Base-by-base conservation (phyloP, 2,329 filamentous ascomycete species). In the Diaporthe sp. region DNA sequence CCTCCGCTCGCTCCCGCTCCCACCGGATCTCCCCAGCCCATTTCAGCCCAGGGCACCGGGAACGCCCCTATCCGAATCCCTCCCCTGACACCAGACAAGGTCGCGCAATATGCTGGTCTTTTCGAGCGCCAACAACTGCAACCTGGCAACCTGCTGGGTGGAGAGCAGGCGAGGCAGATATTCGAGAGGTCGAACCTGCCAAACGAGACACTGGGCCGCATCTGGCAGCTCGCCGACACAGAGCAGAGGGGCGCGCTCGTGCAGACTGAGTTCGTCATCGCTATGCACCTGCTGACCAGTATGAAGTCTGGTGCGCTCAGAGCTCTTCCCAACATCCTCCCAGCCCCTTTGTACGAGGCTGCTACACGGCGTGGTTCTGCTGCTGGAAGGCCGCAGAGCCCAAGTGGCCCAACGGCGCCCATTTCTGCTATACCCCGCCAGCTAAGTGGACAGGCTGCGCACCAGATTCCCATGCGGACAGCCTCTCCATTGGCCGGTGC, bases 211-310 rank as follows among this genome's bases (percentile, higher is more conserved):
- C 89, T 99, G 44, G 96, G 96, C n/a, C 92, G 94, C 79, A 98
- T 99, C 86, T 99, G 97, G 97, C 95, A 94, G 80, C 89, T 99
- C 77, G 94, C 96, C 31, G 97, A 99, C 83, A 97, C 95, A 0
- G 96, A 98, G 84, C 95, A 98, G 85, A 92, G 96, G 72, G 97
- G 97, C 70, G 92, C 94, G 44, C 89, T 99, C 49, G 94, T 96
- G 75, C 89, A 93, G 80, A 96, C 95, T 20, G 97, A 98, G 81
- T 99, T 99, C 83, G 94, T 98, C 82, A 97, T 99, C 81, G 97
- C 97, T 61, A 99, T 99, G 97, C 97, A 99, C 84, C 88, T 99
- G 76, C 89, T 99, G 77, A 96, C 95, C 20, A 98, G 95, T 17
- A 95, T 95, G 86, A 98, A 98, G 87, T 94, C 92, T 17, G 94